Percentiles rank a stretch among this genome's conserved stretches.
phyloP scores from a whole-genome alignment of 257 asterid species.

The Solanum habrochaites region DNA sequence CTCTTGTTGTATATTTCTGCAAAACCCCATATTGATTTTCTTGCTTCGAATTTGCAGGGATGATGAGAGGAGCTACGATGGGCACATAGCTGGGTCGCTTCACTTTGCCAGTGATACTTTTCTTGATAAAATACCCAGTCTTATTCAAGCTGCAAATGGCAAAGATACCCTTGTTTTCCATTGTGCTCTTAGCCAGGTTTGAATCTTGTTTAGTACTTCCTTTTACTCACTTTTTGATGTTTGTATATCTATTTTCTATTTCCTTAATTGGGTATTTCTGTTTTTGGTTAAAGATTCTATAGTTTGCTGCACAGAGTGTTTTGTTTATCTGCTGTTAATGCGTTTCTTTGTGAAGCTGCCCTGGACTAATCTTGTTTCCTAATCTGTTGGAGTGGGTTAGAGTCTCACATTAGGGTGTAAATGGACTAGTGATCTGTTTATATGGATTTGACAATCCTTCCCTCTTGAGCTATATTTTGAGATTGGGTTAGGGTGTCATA shows the following conservation, averaged over 20 bases:
- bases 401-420: neutral
- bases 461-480: neutral
- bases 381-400: too few species aligned
- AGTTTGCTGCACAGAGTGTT: neutral
- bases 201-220: neutral
- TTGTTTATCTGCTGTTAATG: neutral
- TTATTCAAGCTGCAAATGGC: constrained; percentile 55
- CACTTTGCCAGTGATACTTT: constrained; percentile 80
- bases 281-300: neutral
- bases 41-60: constrained; percentile 28
- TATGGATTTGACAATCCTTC: neutral
- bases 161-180: constrained; percentile 94
- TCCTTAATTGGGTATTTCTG: neutral
- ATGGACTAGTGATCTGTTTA: neutral
- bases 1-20: neutral
- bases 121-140: constrained; percentile 51
- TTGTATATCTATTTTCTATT: neutral
- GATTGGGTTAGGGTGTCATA: neutral
- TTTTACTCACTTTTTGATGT: neutral
- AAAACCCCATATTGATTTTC: neutral
- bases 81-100: constrained; percentile 87
- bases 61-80: constrained; percentile 85
- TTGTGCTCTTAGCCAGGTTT: constrained; percentile 98
- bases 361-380: neutral
- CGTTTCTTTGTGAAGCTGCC: neutral